Base-by-base conservation (phyloP, 2,329 filamentous ascomycete species). In the Metarhizium rileyi region DNA sequence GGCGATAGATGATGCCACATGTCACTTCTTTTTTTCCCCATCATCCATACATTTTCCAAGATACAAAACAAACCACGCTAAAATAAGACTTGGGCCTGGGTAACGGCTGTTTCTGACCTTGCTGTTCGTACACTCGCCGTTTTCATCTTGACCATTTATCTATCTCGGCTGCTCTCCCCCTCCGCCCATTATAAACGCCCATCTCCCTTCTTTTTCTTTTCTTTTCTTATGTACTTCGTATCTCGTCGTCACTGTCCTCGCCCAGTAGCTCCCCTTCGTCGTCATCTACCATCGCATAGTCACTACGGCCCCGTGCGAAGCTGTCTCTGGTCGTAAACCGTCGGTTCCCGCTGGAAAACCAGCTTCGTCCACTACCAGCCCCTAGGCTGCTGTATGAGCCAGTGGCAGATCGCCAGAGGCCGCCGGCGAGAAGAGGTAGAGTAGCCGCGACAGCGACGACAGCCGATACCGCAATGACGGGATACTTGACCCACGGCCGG, bases 181-280 rank as follows among this genome's bases (percentile, higher is more conserved):
- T 16, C 35, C 35, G 7, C 20, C n/a, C 35, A n/a, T n/a, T n/a
- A n/a, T n/a, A n/a, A n/a, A n/a, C n/a, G n/a, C 18, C 18, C 30
- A 10, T 20, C n/a, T 20, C n/a, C 20, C 16, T 20, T 38, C 4
- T 20, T 20, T 38, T 20, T 36, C 33, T 9, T 36, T 36, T 36
- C 14, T 14, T 36, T 36, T 16, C 5, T n/a, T 14, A 9, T 36
- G 3, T 3, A 10, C 5, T 14, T 65, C 55, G 71, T 36, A 84
- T 86, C 53, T 96, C 91, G 62, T 96, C 90, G 56, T 96, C 91
- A 57, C 89, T 90, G 52, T 95, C 90, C 57, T 96, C 91, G 1
- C 93, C 93, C 33, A 98, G 70, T 57, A 98, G 71, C 72, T 97
- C 91, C 45, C 91, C 91, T 65, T 97, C 93, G 63, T 97, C 93